phyloP scores from a whole-genome alignment of 371 early-diverging fungal genomes.

The Funneliformis caledonium region DNA sequence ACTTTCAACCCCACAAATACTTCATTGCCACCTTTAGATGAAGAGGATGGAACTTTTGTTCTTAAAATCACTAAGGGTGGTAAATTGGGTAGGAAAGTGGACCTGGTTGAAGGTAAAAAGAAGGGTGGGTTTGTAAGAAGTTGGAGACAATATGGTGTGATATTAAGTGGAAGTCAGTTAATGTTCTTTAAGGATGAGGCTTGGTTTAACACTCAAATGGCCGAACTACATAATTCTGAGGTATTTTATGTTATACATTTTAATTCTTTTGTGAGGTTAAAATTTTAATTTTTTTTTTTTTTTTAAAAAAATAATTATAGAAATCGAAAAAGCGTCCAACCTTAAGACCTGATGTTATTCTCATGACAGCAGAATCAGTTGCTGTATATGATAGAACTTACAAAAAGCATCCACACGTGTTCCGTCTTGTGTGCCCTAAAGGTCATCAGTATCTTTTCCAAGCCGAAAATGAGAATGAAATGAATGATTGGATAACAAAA shows the following conservation, averaged over 20 bases:
- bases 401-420: slow-evolving; percentile 74
- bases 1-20: slow-evolving; percentile 8
- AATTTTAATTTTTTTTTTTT: background rate
- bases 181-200: slow-evolving; percentile 70
- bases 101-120: slow-evolving; percentile 64
- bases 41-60: slow-evolving; percentile 51
- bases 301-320: slow-evolving; percentile 12
- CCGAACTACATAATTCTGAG: slow-evolving; percentile 40
- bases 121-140: slow-evolving; percentile 63
- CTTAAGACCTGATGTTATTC: slow-evolving; percentile 58
- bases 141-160: slow-evolving; percentile 78
- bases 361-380: slow-evolving; percentile 70
- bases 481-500: slow-evolving; percentile 82
- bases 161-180: slow-evolving; percentile 77
- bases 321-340: slow-evolving; percentile 44
- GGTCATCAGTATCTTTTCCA: slow-evolving; percentile 75
- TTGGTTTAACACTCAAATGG: slow-evolving; percentile 50
- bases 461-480: slow-evolving; percentile 65
- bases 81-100: slow-evolving; percentile 71
- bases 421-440: slow-evolving; percentile 71
- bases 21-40: slow-evolving; percentile 22
- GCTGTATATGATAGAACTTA: slow-evolving; percentile 72
- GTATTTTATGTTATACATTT: background rate
- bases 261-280: background rate
- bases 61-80: slow-evolving; percentile 75